Conservation (phyloP, 1,284 basidiomycete species). For the Cryptococcus sp. region DNA sequence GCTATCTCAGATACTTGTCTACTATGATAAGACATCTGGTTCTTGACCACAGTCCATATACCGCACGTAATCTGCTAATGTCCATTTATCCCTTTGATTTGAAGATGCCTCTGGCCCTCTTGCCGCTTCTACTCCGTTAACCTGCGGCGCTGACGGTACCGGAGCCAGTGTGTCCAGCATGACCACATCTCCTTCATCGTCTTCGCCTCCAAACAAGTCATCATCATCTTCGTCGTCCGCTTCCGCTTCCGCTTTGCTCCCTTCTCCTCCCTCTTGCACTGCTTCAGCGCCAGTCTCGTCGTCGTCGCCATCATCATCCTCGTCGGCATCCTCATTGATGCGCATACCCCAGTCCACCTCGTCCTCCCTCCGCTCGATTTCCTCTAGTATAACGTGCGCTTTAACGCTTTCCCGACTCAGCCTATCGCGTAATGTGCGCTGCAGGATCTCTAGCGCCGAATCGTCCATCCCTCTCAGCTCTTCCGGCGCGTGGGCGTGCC, state of each 20-base stretch:
- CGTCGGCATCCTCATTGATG: constrained; percentile 26
- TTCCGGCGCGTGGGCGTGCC: constrained; percentile 4
- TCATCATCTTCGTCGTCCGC: constrained; percentile 27
- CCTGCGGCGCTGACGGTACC: neutral
- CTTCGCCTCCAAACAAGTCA: constrained; percentile 28
- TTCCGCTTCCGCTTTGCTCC: neutral
- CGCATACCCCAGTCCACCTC: constrained; percentile 39
- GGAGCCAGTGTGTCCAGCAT: neutral
- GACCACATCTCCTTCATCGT: constrained; percentile 19
- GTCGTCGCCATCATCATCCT: constrained; percentile 20
- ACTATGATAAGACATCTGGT: neutral
- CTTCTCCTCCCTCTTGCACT: constrained; percentile 4
- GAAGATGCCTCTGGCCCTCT: neutral
- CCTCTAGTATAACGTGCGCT: constrained; percentile 24
- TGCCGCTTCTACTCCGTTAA: too few relatives aligned
- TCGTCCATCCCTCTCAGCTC: constrained; percentile 28
- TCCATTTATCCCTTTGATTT: constrained; percentile 37
- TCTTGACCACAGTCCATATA: constrained; percentile 37
- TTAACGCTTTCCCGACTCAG: constrained; percentile 22
- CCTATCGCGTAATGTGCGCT: constrained; percentile 17
- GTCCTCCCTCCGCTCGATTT: constrained; percentile 29
- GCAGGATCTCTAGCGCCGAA: constrained; percentile 13
- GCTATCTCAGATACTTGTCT: neutral
- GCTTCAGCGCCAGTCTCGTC: constrained; percentile 6
- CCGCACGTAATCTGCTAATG: constrained; percentile 34